Evolutionary conservation across 192 early-diverging fungal species (phyloP).

Genomic region (Jimgerdemannia flammicorona): DNA sequence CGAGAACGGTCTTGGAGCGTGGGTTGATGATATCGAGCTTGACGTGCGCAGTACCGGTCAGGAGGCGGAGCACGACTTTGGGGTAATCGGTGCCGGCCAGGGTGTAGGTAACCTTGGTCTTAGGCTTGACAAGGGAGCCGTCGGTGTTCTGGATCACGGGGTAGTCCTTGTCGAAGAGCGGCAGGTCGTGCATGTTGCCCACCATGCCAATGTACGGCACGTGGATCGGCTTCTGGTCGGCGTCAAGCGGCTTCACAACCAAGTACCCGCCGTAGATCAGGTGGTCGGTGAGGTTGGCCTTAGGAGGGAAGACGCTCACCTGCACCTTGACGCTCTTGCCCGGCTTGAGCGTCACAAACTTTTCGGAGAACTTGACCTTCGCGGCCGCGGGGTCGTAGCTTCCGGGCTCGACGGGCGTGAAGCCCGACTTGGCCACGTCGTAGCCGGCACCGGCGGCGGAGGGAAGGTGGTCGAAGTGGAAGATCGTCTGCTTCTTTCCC

Average conservation of each 20-base stretch:
- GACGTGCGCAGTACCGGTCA: conserved; percentile 21
- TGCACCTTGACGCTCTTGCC: conserved; percentile 20
- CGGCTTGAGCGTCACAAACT: conserved; percentile 5
- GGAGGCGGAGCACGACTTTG: conserved; percentile 9
- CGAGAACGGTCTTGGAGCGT: conserved; percentile 4
- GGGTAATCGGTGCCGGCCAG: background rate
- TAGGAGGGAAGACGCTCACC: conserved; percentile 7
- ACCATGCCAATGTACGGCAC: conserved; percentile 44
- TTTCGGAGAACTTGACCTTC: background rate
- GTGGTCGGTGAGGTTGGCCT: conserved; percentile 13
- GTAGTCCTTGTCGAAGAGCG: conserved; percentile 30
- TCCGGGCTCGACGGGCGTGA: conserved; percentile 13
- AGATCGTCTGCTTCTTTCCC: conserved; percentile 25
- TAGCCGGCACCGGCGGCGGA: conserved; percentile 34
- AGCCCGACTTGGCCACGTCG: conserved; percentile 6
- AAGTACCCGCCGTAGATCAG: conserved; percentile 45
- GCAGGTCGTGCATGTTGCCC: conserved; percentile 34
- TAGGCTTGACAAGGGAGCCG: background rate
- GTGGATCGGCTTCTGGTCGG: conserved; percentile 18
- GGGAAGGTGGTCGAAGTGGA: conserved; percentile 25
- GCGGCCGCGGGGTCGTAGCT: conserved; percentile 6
- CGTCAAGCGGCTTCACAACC: conserved; percentile 20
- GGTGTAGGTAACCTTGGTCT: background rate
- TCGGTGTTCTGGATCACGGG: conserved; percentile 12
- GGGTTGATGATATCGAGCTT: conserved; percentile 13